Percentiles rank a stretch among this genome's conserved stretches.
phyloP scores from a whole-genome alignment of 805 yeast genomes.

The Wickerhamiella brachini region DNA sequence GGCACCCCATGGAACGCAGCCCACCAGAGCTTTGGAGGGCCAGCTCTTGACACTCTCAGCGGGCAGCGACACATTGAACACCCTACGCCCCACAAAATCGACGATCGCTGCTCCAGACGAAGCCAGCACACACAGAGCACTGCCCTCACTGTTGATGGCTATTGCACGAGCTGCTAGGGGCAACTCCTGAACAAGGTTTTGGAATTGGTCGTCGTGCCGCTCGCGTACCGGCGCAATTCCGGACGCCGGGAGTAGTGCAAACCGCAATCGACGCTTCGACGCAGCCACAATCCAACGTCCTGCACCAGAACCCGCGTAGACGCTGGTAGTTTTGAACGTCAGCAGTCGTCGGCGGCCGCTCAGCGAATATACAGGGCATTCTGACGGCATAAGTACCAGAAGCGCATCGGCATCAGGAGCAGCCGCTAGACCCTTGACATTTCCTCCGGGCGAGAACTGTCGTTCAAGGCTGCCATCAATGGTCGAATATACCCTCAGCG shows the following conservation, averaged over 20 bases:
- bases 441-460: background rate
- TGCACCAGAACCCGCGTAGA: background rate
- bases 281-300: constrained; percentile 1
- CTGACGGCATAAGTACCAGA: background rate
- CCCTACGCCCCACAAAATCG: background rate
- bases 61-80: background rate
- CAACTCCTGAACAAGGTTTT: background rate
- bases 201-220: background rate
- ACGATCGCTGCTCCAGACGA: background rate
- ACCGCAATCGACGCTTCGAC: constrained; percentile 1
- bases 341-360: background rate
- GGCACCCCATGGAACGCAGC: background rate
- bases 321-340: background rate
- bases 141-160: background rate
- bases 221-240: background rate
- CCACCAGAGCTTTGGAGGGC: background rate
- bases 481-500: background rate
- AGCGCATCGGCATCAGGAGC: background rate
- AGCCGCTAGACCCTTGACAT: background rate
- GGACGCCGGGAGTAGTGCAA: background rate
- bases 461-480: background rate
- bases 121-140: background rate
- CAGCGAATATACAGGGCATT: background rate
- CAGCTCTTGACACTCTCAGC: background rate
- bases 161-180: background rate